Percentiles rank a stretch among this genome's conserved stretches.
These are phyloP conservation scores for Atalantia buxifolia DNA, from an alignment of 345 rosid species.

Conservation along the genomic window DNA sequence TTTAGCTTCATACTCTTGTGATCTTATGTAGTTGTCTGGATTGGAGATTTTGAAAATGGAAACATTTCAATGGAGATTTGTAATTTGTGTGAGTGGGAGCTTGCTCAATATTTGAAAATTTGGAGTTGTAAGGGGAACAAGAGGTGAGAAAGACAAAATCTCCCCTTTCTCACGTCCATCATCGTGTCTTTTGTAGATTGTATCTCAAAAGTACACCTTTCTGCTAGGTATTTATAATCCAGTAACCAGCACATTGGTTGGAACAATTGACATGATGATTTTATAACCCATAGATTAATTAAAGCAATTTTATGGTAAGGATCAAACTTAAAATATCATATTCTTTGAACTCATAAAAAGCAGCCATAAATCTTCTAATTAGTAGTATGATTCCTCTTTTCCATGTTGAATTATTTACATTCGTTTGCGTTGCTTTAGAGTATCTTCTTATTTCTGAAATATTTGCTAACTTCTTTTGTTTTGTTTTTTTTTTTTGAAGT, in stretches of 20 bases:
- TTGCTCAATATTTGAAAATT: background rate
- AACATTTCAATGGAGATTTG: background rate
- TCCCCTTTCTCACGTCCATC: background rate
- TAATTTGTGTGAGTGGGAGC: background rate
- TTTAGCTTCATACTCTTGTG: background rate
- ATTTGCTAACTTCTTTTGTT: too few relatives aligned
- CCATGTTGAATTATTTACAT: background rate
- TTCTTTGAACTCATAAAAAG: background rate
- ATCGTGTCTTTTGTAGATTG: background rate
- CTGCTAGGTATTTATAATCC: background rate
- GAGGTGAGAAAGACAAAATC: background rate
- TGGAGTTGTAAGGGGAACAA: background rate
- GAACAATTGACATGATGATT: background rate
- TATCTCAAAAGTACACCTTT: background rate
- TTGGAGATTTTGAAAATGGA: slow-evolving; percentile 2
- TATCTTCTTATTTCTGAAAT: background rate
- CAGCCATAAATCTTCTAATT: background rate
- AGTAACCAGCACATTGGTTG: background rate
- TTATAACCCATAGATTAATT: background rate
- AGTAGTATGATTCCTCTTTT: background rate
- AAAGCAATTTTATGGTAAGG: background rate
- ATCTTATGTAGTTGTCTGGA: background rate
- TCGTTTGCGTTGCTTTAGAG: background rate
- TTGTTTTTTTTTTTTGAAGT: too few relatives aligned
- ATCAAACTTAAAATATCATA: background rate